Conservation (phyloP, 2,329 filamentous ascomycete genomes). For the Cladosporium sp. region DNA sequence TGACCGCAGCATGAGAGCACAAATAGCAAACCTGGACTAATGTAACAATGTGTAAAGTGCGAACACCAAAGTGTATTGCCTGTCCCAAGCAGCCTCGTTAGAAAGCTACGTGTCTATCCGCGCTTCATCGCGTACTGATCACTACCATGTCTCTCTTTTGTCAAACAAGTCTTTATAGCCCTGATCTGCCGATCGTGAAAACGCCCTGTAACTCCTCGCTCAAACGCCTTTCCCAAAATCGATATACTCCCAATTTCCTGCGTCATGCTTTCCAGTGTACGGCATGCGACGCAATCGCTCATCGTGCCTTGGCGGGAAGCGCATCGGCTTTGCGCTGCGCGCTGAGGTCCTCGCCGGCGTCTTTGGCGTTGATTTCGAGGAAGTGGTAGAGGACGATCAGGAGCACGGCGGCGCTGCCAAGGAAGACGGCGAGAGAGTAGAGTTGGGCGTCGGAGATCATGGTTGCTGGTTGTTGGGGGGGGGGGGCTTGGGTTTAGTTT, state of each 20-base stretch:
- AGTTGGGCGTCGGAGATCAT: slow-evolving; percentile 97
- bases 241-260: not conserved
- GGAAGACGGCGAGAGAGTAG: slow-evolving; percentile 88
- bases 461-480: slow-evolving; percentile 41
- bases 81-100: not conserved
- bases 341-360: slow-evolving; percentile 40
- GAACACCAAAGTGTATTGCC: not conserved
- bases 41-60: not conserved
- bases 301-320: slow-evolving; percentile 31
- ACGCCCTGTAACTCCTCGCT: slow-evolving; percentile 15
- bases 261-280: not conserved
- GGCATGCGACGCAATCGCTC: slow-evolving; percentile 7
- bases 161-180: not conserved
- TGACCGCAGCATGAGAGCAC: slow-evolving; percentile 1
- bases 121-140: not conserved
- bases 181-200: not conserved
- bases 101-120: not conserved
- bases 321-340: slow-evolving; percentile 36
- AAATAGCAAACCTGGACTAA: not conserved
- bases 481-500: slow-evolving; percentile 16
- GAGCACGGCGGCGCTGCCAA: slow-evolving; percentile 85
- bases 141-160: not conserved
- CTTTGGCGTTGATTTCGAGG: slow-evolving; percentile 85
- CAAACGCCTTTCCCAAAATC: slow-evolving; percentile 10
- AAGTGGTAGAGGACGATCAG: slow-evolving; percentile 95